Evolutionary conservation across 2,329 filamentous ascomycete genomes (phyloP).

Genomic region (Nigrospora osmanthi): DNA sequence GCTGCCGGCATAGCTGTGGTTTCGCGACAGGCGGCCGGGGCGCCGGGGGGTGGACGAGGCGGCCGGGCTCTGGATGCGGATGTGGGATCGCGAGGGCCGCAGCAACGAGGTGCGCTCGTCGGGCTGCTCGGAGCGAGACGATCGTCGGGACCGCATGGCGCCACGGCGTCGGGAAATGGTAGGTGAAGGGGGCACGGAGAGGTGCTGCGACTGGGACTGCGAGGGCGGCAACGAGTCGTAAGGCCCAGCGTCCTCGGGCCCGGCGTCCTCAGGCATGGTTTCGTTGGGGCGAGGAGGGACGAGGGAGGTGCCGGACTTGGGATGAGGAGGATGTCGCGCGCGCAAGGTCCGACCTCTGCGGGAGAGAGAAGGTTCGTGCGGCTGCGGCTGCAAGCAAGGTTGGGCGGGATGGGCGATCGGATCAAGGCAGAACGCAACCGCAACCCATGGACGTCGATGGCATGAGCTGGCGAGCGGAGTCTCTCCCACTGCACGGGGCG

Average conservation of each 20-base stretch:
- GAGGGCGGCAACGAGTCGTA: constrained; percentile 1
- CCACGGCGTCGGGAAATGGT: not conserved
- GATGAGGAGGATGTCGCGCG: too few relatives aligned
- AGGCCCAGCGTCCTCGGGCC: not conserved
- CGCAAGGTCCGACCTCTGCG: too few relatives aligned
- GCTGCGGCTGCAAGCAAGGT: too few relatives aligned
- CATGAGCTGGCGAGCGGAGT: too few relatives aligned
- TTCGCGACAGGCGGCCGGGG: constrained; percentile 19
- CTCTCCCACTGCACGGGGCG: too few relatives aligned
- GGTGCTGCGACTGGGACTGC: not conserved
- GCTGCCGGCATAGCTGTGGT: constrained; percentile 35
- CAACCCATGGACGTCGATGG: too few relatives aligned
- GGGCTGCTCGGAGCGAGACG: constrained; percentile 1
- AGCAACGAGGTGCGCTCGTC: not conserved
- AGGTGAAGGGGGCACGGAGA: not conserved
- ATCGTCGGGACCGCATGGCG: not conserved
- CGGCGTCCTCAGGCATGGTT: too few relatives aligned
- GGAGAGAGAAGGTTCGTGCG: too few relatives aligned
- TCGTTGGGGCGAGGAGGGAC: too few relatives aligned
- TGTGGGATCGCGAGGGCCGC: not conserved
- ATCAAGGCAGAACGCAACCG: too few relatives aligned
- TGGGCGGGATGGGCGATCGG: too few relatives aligned
- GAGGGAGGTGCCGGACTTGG: too few relatives aligned
- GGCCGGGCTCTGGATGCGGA: constrained; percentile 2
- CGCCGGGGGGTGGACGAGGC: not conserved